A percentile compares a stretch with the other conserved stretches of the same genome.
phyloP scores from a whole-genome alignment of 2,329 filamentous ascomycete species.

The Sporothrix humicola region DNA sequence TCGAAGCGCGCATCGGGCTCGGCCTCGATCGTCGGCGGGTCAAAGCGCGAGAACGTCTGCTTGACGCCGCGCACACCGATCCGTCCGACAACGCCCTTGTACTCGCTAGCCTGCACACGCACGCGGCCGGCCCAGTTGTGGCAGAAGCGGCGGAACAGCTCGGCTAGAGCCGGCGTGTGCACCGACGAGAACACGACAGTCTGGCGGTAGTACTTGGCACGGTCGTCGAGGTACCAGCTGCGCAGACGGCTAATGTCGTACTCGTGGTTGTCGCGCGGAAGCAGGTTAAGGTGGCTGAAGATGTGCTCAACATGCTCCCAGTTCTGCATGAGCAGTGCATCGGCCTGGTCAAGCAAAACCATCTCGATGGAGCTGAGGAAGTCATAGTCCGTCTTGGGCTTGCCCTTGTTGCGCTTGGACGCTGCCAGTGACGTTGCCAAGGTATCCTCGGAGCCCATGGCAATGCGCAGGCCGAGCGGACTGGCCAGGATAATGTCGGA shows the following conservation, averaged over 20 bases:
- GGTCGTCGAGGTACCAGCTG: slow-evolving; percentile 89
- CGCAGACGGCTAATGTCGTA: slow-evolving; percentile 93
- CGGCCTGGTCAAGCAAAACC: slow-evolving; percentile 86
- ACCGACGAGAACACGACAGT: slow-evolving; percentile 82
- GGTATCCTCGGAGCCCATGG: slow-evolving; percentile 78
- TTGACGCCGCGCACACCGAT: slow-evolving; percentile 69
- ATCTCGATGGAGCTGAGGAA: slow-evolving; percentile 94
- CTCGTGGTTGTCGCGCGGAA: slow-evolving; percentile 86
- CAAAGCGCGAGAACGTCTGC: slow-evolving; percentile 90
- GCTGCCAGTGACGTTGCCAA: slow-evolving; percentile 47
- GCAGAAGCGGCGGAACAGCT: slow-evolving; percentile 75
- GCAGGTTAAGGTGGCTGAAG: slow-evolving; percentile 87
- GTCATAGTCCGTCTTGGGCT: slow-evolving; percentile 71
- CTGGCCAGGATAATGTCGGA: slow-evolving; percentile 94
- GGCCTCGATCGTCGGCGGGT: slow-evolving; percentile 68
- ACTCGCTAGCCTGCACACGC: slow-evolving; percentile 69
- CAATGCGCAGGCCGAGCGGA: slow-evolving; percentile 85
- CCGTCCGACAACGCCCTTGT: slow-evolving; percentile 74
- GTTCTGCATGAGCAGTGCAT: slow-evolving; percentile 95
- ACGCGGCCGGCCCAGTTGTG: slow-evolving; percentile 81
- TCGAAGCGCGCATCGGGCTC: slow-evolving; percentile 91
- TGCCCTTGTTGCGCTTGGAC: slow-evolving; percentile 57
- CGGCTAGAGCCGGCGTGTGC: slow-evolving; percentile 85
- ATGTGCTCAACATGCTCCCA: slow-evolving; percentile 96
- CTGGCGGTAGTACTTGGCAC: slow-evolving; percentile 81